Conservation (phyloP, 2,329 filamentous ascomycete species). For the Botrytis galanthina region DNA sequence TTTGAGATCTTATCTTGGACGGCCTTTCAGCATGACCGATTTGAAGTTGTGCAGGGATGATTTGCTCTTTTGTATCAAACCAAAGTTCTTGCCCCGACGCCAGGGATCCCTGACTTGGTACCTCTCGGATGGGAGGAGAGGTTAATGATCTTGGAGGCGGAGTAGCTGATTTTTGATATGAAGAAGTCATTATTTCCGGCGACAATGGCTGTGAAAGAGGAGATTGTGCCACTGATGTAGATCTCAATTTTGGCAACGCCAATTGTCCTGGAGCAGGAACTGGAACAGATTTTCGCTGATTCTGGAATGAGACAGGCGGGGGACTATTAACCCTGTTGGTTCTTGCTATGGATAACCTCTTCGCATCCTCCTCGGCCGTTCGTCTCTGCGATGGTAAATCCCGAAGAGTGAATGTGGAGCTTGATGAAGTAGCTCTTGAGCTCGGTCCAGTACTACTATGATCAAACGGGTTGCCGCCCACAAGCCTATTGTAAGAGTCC, state of each 20-base stretch:
- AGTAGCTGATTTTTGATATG: not conserved
- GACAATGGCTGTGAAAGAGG: not conserved
- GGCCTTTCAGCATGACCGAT: not conserved
- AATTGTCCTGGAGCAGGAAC: not conserved
- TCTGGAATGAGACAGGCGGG: slow-evolving; percentile 26
- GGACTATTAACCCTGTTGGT: slow-evolving; percentile 10
- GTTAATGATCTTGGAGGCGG: not conserved
- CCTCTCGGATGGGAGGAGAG: not conserved
- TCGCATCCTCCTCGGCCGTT: slow-evolving; percentile 8
- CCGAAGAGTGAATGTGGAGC: slow-evolving; percentile 19
- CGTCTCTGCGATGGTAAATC: slow-evolving; percentile 21
- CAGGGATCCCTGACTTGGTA: slow-evolving; percentile 3
- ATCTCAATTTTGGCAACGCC: not conserved
- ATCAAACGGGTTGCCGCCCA: slow-evolving; percentile 9
- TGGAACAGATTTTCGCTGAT: slow-evolving; percentile 14
- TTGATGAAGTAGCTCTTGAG: slow-evolving; percentile 13
- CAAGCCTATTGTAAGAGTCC: slow-evolving; percentile 9
- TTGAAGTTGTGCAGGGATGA: not conserved
- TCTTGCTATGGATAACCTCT: slow-evolving; percentile 18
- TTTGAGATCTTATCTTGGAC: slow-evolving; percentile 11
- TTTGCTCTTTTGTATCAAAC: slow-evolving; percentile 6
- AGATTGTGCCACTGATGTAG: not conserved
- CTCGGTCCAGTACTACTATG: not conserved
- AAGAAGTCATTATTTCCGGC: not conserved
- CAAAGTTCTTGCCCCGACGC: slow-evolving; percentile 1